Evolutionary conservation across 306 rosid genomes (phyloP).

Genomic region (Cicer cuneatum): DNA sequence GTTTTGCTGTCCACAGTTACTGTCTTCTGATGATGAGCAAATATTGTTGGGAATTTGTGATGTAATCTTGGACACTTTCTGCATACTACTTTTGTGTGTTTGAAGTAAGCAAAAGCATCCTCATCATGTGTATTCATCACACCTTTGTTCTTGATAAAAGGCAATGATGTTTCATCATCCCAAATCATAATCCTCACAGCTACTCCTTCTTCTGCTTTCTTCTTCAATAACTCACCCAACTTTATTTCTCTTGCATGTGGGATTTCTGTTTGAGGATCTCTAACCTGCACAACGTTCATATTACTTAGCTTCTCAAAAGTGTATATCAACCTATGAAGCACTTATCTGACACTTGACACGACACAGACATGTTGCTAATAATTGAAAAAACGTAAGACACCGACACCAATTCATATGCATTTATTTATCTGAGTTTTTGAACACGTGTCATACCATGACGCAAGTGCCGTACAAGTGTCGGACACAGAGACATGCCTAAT

Average conservation of each 20-base stretch:
- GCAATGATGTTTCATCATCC: constrained; percentile 93
- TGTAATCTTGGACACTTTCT: constrained; percentile 78
- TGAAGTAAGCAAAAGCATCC: constrained; percentile 76
- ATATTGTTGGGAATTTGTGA: constrained; percentile 69
- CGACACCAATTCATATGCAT: too few species aligned
- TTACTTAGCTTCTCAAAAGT: constrained; percentile 11
- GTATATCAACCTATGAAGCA: not conserved
- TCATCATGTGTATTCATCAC: constrained; percentile 89
- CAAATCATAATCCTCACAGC: constrained; percentile 88
- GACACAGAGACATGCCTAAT: too few species aligned
- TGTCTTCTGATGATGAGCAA: constrained; percentile 93
- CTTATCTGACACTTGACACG: too few species aligned
- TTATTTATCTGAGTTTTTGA: too few species aligned
- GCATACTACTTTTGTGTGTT: constrained; percentile 77
- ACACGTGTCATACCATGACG: too few species aligned
- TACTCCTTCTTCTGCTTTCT: constrained; percentile 93
- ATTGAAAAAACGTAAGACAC: too few species aligned
- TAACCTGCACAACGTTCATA: constrained; percentile 59
- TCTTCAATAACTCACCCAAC: constrained; percentile 83
- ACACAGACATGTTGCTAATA: too few species aligned
- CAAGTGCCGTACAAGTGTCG: too few species aligned
- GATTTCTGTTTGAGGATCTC: constrained; percentile 76
- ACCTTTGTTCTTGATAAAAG: constrained; percentile 78
- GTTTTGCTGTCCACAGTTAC: constrained; percentile 66
- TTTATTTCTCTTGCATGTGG: constrained; percentile 80